Conservation (phyloP, 129 eudicot species). For the Lonicera japonica region DNA sequence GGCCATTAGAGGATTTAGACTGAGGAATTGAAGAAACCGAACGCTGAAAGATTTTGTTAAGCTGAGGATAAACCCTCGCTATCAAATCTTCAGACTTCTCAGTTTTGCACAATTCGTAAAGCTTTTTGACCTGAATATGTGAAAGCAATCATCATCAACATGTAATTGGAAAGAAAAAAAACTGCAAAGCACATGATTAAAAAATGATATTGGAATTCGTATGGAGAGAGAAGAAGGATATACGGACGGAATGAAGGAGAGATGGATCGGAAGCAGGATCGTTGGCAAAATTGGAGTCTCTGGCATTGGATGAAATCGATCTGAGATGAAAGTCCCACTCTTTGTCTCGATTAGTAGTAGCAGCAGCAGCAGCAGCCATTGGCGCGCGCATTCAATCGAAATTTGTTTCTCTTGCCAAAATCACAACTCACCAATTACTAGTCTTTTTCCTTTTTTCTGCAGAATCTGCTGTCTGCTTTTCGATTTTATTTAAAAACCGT, state of each 20-base stretch:
- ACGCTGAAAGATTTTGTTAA: slow-evolving; percentile 79
- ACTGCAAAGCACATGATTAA: background rate
- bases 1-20: slow-evolving; percentile 56
- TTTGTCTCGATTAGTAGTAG: slow-evolving; percentile 40
- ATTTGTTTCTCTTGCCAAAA: background rate
- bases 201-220: background rate
- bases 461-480: no score
- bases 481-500: no score
- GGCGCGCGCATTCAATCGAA: background rate
- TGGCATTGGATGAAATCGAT: slow-evolving; percentile 65
- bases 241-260: slow-evolving; percentile 58
- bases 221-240: background rate
- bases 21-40: slow-evolving; percentile 64
- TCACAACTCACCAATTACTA: no score
- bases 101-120: slow-evolving; percentile 52
- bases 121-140: slow-evolving; percentile 58
- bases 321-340: slow-evolving; percentile 80
- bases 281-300: slow-evolving; percentile 73
- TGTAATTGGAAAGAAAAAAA: background rate
- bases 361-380: no score
- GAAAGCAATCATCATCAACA: background rate
- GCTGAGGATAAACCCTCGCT: slow-evolving; percentile 90
- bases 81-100: slow-evolving; percentile 70
- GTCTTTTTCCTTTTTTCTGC: background rate
- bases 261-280: slow-evolving; percentile 80